Base-by-base conservation (phyloP, 345 rosid species). In the Camelina laxa region DNA sequence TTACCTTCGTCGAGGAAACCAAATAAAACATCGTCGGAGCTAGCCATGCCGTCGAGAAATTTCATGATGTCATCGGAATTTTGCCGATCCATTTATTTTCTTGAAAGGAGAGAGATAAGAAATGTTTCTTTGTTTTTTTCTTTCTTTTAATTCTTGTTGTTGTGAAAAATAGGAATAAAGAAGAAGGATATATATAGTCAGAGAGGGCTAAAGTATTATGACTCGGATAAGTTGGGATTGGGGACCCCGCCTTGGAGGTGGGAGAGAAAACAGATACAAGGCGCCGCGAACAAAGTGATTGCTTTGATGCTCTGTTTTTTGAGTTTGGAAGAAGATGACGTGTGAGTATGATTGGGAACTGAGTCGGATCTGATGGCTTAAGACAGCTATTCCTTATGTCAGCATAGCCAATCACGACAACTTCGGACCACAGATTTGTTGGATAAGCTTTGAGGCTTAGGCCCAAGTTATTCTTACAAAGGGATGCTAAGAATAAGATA, bases 11-110 rank as follows among this genome's bases (percentile, higher is more conserved):
- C 91, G 5, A 82, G 69, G 50, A 84, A 89, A 41, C 88, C 96
- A 57, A 90, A 91, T 19, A 85, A 58, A 56, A 84, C 76, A 50
- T 94, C 95, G 44, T 86, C 75, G 45, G 85, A 84, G 60, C 82
- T 84, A 53, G 84, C 90, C 48, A 80, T 72, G 59, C 88, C 87
- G 45, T 87, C 89, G 8, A 86, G 82, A 60, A 86, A 84, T 51
- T 69, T 84, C 9, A 76, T 81, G 27, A 81, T 82, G 44, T 87
- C 87, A 16, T 84, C 85, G 27, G 88, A 83, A 55, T 68, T 77
- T 73, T 76, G 74, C 42, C 80, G 72, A n/a, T 67, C 75, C 65
- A 82, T 67, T 49, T 4, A 4, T 4, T 69, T 33, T 69, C 31
- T 48, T 13, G 9, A 14, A 4, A 0, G 31, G 41, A 17, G 60